phyloP scores from a whole-genome alignment of 441 rosid species.

The Euphorbia corollata region DNA sequence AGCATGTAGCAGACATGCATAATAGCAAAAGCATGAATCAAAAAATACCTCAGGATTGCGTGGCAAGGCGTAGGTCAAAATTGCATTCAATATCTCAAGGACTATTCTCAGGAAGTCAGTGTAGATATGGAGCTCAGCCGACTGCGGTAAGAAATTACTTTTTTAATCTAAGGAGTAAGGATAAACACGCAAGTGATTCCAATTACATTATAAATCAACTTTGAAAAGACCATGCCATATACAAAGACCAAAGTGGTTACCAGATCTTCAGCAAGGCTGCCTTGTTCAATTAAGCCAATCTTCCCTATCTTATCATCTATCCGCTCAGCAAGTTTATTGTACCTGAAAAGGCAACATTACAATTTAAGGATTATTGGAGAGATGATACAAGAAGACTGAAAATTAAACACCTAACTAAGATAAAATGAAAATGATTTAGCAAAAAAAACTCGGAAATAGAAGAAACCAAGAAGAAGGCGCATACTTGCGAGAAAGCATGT shows the following conservation, averaged over 20 bases:
- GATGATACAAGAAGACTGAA: constrained; percentile 9
- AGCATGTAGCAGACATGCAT: neutral
- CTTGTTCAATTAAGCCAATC: constrained; percentile 43
- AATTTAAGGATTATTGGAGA: constrained; percentile 17
- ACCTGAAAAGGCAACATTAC: constrained; percentile 41
- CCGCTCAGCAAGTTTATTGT: constrained; percentile 75
- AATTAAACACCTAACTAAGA: constrained; percentile 5
- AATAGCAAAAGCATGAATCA: neutral
- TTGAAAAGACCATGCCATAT: neutral
- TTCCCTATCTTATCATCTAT: constrained; percentile 52
- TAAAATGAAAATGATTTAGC: constrained; percentile 3
- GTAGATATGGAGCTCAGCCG: constrained; percentile 90
- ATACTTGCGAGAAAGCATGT: constrained; percentile 97
- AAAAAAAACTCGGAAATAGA: neutral
- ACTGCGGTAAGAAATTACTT: constrained; percentile 40
- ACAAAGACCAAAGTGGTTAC: constrained; percentile 32
- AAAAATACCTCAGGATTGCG: constrained; percentile 86
- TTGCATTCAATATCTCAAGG: constrained; percentile 88
- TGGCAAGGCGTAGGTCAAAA: constrained; percentile 89
- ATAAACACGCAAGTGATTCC: constrained; percentile 8
- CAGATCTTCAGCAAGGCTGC: constrained; percentile 63
- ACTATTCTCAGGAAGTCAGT: constrained; percentile 96
- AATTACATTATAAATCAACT: neutral
- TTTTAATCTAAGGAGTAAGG: constrained; percentile 18
- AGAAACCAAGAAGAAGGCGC: constrained; percentile 15